phyloP scores from a whole-genome alignment of 805 yeast genomes.

The Torulaspora gathmanii region DNA sequence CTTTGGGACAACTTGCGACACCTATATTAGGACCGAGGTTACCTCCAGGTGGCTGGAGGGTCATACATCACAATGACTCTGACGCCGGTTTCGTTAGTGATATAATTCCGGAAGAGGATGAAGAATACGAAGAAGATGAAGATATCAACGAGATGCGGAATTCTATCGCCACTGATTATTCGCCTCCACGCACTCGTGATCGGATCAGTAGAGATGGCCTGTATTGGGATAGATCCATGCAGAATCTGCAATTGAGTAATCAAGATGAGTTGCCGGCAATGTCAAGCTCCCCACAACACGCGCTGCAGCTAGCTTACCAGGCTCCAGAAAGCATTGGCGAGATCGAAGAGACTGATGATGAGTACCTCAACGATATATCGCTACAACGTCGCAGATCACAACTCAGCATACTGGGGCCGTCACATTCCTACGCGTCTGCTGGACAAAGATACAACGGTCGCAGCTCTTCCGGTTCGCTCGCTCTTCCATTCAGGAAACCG shows the following conservation, averaged over 20 bases:
- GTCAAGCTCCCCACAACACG: constrained; percentile 2
- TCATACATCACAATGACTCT: constrained; percentile 25
- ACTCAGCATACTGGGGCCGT: constrained; percentile 23
- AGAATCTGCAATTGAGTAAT: constrained; percentile 15
- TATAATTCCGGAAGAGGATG: constrained; percentile 8
- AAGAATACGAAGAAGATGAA: constrained; percentile 1
- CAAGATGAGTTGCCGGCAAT: constrained; percentile 4
- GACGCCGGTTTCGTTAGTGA: constrained; percentile 6
- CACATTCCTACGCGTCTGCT: constrained; percentile 7
- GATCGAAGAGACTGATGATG: constrained; percentile 29
- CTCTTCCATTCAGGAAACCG: constrained; percentile 8
- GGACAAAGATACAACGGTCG: constrained; percentile 3
- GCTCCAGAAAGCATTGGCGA: constrained; percentile 11
- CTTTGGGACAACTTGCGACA: constrained; percentile 21
- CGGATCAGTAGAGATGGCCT: constrained; percentile 23
- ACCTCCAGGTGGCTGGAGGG: constrained; percentile 37
- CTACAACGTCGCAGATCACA: constrained; percentile 35
- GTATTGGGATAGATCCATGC: constrained; percentile 36
- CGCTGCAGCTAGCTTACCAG: neutral
- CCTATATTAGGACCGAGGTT: constrained; percentile 29
- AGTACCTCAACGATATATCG: constrained; percentile 29
- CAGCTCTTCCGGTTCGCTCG: constrained; percentile 9
- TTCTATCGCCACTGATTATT: constrained; percentile 5
- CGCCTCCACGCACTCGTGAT: constrained; percentile 4
- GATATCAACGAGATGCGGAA: constrained; percentile 3